Evolutionary conservation across 1,284 basidiomycete genomes (phyloP).

Genomic region (Filobasidium uniguttulatum): DNA sequence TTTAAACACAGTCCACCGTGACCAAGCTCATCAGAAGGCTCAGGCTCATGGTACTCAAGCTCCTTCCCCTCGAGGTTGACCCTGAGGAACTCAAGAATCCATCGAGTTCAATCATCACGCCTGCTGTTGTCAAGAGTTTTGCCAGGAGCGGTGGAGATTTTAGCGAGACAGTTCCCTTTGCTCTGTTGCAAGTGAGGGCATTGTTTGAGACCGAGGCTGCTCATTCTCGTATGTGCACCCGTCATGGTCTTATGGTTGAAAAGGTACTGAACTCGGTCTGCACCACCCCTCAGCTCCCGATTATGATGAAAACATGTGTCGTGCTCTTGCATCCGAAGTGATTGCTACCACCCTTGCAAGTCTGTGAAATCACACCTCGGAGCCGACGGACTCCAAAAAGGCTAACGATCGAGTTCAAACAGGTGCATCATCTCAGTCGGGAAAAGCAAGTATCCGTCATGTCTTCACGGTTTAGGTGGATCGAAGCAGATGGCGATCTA

Average conservation of each 20-base stretch:
- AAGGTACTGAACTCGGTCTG: not conserved
- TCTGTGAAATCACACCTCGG: not conserved
- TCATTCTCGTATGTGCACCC: constrained; percentile 21
- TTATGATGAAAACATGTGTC: constrained; percentile 66
- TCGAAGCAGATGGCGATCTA: constrained; percentile 59
- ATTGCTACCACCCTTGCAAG: not conserved
- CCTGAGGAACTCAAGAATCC: constrained; percentile 29
- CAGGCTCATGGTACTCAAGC: constrained; percentile 56
- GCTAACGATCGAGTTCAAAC: not conserved
- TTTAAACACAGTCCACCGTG: constrained; percentile 6
- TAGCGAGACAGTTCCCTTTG: constrained; percentile 51
- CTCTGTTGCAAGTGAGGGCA: constrained; percentile 52
- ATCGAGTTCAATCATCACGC: constrained; percentile 36
- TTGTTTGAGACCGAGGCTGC: constrained; percentile 50
- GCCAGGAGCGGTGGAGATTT: constrained; percentile 45
- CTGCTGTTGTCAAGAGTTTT: constrained; percentile 38
- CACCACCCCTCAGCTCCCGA: constrained; percentile 43
- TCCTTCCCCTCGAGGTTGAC: constrained; percentile 60
- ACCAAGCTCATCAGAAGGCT: constrained; percentile 54
- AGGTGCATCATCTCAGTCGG: constrained; percentile 49
- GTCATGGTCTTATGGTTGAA: no score
- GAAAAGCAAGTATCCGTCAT: constrained; percentile 57
- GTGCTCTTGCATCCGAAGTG: constrained; percentile 34
- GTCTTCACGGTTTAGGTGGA: constrained; percentile 55
- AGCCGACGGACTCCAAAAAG: no score